A percentile compares a stretch with the other conserved stretches of the same genome.
These are phyloP conservation scores for Sequoia sempervirens DNA, from an alignment of 75 land plant species.

Conservation along the genomic window DNA sequence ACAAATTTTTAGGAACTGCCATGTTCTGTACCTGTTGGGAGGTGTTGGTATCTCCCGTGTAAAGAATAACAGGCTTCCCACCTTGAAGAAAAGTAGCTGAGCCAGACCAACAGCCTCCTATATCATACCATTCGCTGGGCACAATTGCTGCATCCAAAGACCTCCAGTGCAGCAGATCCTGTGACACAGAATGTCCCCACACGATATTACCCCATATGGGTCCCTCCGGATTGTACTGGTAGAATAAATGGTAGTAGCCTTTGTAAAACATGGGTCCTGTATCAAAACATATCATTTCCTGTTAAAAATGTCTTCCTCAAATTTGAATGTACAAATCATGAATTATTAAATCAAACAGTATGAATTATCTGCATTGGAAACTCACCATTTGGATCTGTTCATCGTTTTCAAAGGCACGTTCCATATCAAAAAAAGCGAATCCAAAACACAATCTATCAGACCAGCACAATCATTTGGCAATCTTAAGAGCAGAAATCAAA, in stretches of 20 bases:
- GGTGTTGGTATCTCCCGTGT: slow-evolving; percentile 58
- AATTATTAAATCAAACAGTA: background rate
- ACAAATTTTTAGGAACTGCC: slow-evolving; percentile 50
- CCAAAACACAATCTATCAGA: background rate
- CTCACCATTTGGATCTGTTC: slow-evolving; percentile 21
- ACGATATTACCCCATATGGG: slow-evolving; percentile 62
- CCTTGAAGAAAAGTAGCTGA: slow-evolving; percentile 66
- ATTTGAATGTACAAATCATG: background rate
- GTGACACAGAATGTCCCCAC: slow-evolving; percentile 82
- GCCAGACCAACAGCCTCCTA: slow-evolving; percentile 79
- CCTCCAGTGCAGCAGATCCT: slow-evolving; percentile 67
- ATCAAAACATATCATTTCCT: background rate
- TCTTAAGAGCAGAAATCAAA: background rate
- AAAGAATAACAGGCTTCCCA: slow-evolving; percentile 49
- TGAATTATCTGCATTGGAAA: background rate
- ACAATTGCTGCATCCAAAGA: slow-evolving; percentile 45
- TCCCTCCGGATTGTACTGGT: slow-evolving; percentile 69
- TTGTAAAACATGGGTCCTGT: slow-evolving; percentile 79
- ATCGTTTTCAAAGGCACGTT: background rate
- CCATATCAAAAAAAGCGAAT: too few relatives aligned
- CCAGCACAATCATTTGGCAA: background rate
- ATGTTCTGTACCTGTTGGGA: slow-evolving; percentile 45
- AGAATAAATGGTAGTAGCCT: slow-evolving; percentile 75
- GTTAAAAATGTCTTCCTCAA: too few relatives aligned
- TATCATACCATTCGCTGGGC: slow-evolving; percentile 63